Base-by-base conservation (phyloP, 441 rosid genomes). In the Gossypium aridum region DNA sequence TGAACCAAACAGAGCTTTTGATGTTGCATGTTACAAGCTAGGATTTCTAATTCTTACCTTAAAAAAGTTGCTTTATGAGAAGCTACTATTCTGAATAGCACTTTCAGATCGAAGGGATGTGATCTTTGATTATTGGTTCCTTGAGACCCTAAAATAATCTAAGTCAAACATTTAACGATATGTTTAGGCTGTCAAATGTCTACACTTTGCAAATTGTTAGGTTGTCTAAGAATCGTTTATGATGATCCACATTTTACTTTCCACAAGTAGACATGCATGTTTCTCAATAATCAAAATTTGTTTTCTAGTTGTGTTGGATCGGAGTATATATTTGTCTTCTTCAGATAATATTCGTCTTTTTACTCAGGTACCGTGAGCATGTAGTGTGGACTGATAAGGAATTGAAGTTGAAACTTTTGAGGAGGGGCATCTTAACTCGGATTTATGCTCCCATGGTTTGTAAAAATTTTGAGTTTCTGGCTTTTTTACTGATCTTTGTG, bases 401-500 rank as follows among this genome's bases (percentile, higher is more conserved):
- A 2, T 31, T 88, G 82, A 92, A 84, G 54, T 65, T 91, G 78
- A 91, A 91, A 75, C 96, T 92, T 63, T 16, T 88, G 81, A 88
- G 83, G 81, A 90, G 87, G 82, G 98, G 97, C 77, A 87, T 94
- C 74, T 77, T 94, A 78, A 86, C 89, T 66, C 88, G 91, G 80
- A 86, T 94, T 76, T 81, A 91, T 81, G 86, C 91, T 74, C 99
- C 97, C 57, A 90, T 89, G 98, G 99, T 94, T 64, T 79, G 92
- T 83, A 37, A 16, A 54, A 51, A 34, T 54, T 10, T 71, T 12
- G 9, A 7, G 51, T 19, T 60, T 19, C 54, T 60, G 22, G 26
- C 14, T 10, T 57, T 13, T 60, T 12, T 22, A 2, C 39, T 25
- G 64, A 57, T 49, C 45, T 70, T 31, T 74, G 23, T 17, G 3